Conservation (phyloP, 352 stramenopile species). For the Globisporangium paroecandrum region DNA sequence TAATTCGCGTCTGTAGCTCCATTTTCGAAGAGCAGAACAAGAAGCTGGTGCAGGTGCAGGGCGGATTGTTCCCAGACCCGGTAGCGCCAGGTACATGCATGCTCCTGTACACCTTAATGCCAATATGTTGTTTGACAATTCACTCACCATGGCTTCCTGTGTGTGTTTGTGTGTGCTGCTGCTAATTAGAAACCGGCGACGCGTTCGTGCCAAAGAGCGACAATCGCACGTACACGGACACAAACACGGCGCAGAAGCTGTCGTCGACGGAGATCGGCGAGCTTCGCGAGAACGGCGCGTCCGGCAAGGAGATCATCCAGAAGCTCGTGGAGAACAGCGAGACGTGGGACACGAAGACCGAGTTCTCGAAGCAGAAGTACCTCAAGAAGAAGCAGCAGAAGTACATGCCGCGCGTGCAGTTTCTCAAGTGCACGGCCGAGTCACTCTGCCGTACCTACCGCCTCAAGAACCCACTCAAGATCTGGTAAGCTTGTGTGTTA, state of each 20-base stretch:
- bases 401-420: slow-evolving; percentile 85
- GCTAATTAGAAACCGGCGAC: slow-evolving; percentile 66
- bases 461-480: slow-evolving; percentile 87
- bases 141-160: background rate
- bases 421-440: slow-evolving; percentile 85
- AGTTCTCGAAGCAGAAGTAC: slow-evolving; percentile 97
- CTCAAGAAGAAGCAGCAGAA: slow-evolving; percentile 95
- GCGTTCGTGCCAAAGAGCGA: slow-evolving; percentile 70
- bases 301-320: slow-evolving; percentile 87
- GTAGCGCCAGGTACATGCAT: slow-evolving; percentile 55
- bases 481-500: slow-evolving; percentile 45
- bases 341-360: slow-evolving; percentile 93
- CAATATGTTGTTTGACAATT: too few relatives aligned
- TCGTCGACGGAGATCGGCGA: slow-evolving; percentile 61
- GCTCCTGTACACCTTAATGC: background rate
- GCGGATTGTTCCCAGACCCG: slow-evolving; percentile 77
- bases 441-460: slow-evolving; percentile 89
- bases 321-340: slow-evolving; percentile 93
- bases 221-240: slow-evolving; percentile 84
- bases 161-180: background rate
- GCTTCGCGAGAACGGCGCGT: slow-evolving; percentile 65
- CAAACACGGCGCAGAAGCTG: slow-evolving; percentile 82
- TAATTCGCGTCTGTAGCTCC: slow-evolving; percentile 24
- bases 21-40: slow-evolving; percentile 88
- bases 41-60: slow-evolving; percentile 60